Conservation (phyloP, 2,329 filamentous ascomycete species). For the Colletotrichum nymphaeae region DNA sequence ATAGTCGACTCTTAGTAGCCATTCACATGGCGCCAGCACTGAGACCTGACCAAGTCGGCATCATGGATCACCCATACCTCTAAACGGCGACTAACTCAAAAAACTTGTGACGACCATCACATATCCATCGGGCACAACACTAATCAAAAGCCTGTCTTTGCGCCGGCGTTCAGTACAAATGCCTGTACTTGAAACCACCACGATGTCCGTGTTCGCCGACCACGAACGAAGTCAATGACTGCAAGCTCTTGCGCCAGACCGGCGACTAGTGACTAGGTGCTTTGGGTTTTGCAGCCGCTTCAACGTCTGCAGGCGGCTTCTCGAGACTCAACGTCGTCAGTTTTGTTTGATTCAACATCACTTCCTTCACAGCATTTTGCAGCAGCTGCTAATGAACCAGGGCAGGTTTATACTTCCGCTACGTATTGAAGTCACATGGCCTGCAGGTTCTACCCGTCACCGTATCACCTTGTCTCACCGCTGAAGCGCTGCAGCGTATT, state of each 20-base stretch:
- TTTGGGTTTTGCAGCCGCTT: background rate
- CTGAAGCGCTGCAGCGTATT: background rate
- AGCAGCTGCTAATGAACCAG: background rate
- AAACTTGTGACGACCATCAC: background rate
- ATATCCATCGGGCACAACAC: background rate
- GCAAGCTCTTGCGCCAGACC: background rate
- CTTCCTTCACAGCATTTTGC: background rate
- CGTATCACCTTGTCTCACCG: slow-evolving; percentile 26
- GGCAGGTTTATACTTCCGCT: too few species aligned
- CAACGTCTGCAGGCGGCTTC: background rate
- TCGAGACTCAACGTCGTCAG: background rate
- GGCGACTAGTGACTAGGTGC: background rate
- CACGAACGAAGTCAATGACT: background rate
- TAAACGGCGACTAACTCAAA: background rate
- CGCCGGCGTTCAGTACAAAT: background rate
- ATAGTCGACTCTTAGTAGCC: slow-evolving; percentile 12
- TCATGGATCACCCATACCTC: slow-evolving; percentile 24
- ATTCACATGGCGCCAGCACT: slow-evolving; percentile 14
- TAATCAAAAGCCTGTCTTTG: background rate
- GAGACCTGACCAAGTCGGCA: slow-evolving; percentile 1
- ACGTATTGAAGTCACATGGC: slow-evolving; percentile 1
- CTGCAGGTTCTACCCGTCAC: slow-evolving; percentile 17
- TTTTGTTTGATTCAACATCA: background rate
- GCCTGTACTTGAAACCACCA: slow-evolving; percentile 3
- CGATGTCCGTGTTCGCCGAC: slow-evolving; percentile 11